phyloP scores from a whole-genome alignment of 257 asterid species.

The Penstemon eatonii region DNA sequence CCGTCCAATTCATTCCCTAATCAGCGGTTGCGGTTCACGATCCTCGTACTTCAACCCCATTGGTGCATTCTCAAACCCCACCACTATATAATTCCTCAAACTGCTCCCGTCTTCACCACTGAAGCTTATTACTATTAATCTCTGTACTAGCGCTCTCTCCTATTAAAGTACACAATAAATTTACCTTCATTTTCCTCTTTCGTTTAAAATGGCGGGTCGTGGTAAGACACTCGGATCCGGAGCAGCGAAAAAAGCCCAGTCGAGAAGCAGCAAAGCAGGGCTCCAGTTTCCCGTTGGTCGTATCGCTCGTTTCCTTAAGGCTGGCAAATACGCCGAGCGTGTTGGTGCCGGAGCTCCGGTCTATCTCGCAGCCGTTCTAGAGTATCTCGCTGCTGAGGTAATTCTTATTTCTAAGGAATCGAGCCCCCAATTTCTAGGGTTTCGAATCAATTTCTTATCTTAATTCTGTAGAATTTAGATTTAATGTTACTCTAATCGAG shows the following conservation, averaged over 20 bases:
- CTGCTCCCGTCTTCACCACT: background rate
- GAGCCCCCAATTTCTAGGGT: conserved; percentile 16
- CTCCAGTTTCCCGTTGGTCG: conserved; percentile 56
- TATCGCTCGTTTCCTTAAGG: conserved; percentile 52
- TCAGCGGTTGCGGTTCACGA: conserved; percentile 31
- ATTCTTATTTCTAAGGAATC: background rate
- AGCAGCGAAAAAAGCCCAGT: conserved; percentile 45
- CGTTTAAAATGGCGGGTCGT: conserved; percentile 40
- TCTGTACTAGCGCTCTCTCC: background rate
- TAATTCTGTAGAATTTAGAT: no score
- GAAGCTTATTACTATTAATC: no score
- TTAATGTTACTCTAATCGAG: background rate
- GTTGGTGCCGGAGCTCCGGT: conserved; percentile 11
- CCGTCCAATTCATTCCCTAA: conserved; percentile 23
- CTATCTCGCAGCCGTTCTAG: no score
- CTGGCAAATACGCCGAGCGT: conserved; percentile 52
- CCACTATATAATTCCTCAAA: conserved; percentile 28
- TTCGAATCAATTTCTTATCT: background rate
- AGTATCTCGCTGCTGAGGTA: conserved; percentile 37
- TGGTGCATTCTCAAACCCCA: conserved; percentile 10
- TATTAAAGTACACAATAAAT: no score
- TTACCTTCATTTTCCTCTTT: background rate
- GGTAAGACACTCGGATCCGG: conserved; percentile 55
- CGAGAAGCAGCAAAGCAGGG: conserved; percentile 54
- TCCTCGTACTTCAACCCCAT: conserved; percentile 31